Base-by-base conservation (phyloP, 176 grass and related monocot genomes). In the Olyra latifolia region DNA sequence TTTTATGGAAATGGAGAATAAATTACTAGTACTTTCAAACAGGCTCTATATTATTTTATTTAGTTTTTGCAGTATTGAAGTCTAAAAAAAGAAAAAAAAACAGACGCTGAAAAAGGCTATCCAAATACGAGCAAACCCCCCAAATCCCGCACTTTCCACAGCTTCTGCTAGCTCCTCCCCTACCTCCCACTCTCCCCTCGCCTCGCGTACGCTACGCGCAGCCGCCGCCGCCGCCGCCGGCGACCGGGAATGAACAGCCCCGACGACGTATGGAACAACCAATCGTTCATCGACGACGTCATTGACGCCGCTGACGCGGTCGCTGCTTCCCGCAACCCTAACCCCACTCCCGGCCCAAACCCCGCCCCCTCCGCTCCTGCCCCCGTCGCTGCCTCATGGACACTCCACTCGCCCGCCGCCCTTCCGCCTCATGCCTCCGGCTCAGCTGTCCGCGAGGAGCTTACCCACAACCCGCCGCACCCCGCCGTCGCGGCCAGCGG, bases 271-370 rank as follows among this genome's bases (percentile, higher is more conserved):
- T 97, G 91, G 72, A 69, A 83, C 9, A 65, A 73, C 69, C 67
- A 0, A 4, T 1, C 2, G 13, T 57, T 77, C 23, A 29, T 89
- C n/a, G 16, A 68, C 2, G 82, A 72, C 52, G 27, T 81, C 44
- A 38, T 82, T 13, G 76, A 48, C 65, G 8, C 9, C 7, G 17
- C 55, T 35, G 69, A 82, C 42, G 58, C 80, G 64, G 74, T 4
- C 30, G 8, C 61, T 4, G 80, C 88, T 13, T 87, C 91, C 52
- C 75, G 78, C 54, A 97, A 91, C 74, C 85, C 82, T 52, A 75
- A 77, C 48, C 57, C 25, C 70, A 41, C 49, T 58, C 42, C 72
- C 56, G 15, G 54, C 27, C 43, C 82, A 6, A 20, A 80, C 24
- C 60, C 88, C 16, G 1, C 45, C 14, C 16, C 35, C 22, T 7